Evolutionary conservation across 2,329 filamentous ascomycete genomes (phyloP).

Genomic region (Monosporascus sp.): DNA sequence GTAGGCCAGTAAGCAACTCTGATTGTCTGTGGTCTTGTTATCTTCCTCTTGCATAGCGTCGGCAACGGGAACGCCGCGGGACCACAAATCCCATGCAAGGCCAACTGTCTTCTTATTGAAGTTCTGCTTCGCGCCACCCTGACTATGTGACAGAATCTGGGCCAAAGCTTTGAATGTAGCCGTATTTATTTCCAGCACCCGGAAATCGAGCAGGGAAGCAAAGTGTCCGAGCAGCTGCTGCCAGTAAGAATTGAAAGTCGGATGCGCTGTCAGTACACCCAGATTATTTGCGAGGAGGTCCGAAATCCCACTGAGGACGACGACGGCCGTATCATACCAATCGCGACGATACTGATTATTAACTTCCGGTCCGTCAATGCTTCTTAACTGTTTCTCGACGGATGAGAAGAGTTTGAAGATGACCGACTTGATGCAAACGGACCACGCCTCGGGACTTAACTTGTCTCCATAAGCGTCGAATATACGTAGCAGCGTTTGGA

Average conservation of each 20-base stretch:
- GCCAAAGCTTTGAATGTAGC: constrained; percentile 64
- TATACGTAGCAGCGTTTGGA: constrained; percentile 86
- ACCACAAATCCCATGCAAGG: constrained; percentile 66
- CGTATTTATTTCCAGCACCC: constrained; percentile 65
- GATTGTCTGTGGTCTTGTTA: constrained; percentile 57
- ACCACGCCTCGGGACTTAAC: constrained; percentile 74
- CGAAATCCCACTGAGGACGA: constrained; percentile 68
- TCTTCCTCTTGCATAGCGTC: constrained; percentile 32
- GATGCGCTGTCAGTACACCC: constrained; percentile 60
- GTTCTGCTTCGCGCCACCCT: constrained; percentile 35
- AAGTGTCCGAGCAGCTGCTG: constrained; percentile 66
- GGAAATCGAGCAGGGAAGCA: constrained; percentile 55
- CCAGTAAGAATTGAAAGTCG: constrained; percentile 70
- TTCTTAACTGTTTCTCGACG: constrained; percentile 54
- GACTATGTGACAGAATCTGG: constrained; percentile 53
- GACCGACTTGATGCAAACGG: constrained; percentile 73
- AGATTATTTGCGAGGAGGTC: constrained; percentile 72
- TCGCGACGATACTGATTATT: constrained; percentile 44
- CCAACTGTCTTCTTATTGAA: constrained; percentile 51
- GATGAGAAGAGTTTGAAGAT: constrained; percentile 72
- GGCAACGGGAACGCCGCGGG: constrained; percentile 53
- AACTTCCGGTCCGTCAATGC: constrained; percentile 29
- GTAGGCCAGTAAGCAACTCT: constrained; percentile 82
- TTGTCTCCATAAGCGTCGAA: constrained; percentile 87
- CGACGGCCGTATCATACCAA: constrained; percentile 71